Base-by-base conservation (phyloP, 305 asterid genomes). In the Andrographis paniculata region DNA sequence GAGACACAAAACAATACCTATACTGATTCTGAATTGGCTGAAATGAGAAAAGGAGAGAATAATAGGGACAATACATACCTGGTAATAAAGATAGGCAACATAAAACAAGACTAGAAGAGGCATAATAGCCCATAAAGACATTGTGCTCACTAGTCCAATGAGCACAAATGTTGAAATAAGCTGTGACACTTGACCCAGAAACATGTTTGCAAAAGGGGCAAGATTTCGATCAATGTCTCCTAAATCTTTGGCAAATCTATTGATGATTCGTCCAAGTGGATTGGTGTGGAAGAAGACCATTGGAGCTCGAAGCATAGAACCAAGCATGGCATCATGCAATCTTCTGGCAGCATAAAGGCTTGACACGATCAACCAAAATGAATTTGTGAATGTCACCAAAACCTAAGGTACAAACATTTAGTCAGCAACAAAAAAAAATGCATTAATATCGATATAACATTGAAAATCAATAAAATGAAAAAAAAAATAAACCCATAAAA, bases 221-320 rank as follows among this genome's bases (percentile, higher is more conserved):
- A 89, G 87, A 59, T 55, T 78, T 54, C 98, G 78, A 66, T 89
- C 98, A 54, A 89, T 82, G 72, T 89, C 98, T 27, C 95, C 83
- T 23, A 73, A 65, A 82, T 89, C 98, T 77, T 82, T 89, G 52
- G 98, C 91, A 53, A 85, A 89, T 79, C 98, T 82, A 58, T 89
- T 89, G 72, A 89, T 89, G 70, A 89, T 73, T 58, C 98, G 80
- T 24, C 98, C 95, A n/a, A 89, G 85, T 24, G 95, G 95, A 53
- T 81, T 85, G 28, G 95, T 85, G 23, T 85, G 95, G 77, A 85
- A 85, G 72, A 85, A 85, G 13, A 75, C 67, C 87, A 82, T 85
- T 22, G 95, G 91, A 63, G 95, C 95, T 76, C 79, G 67, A 50
- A 85, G 85, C 45, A 81, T 68, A 33, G 91, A 58, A 42, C 24